These are phyloP conservation scores for Firmiana major DNA, from an alignment of 345 rosid species.

Conservation along the genomic window DNA sequence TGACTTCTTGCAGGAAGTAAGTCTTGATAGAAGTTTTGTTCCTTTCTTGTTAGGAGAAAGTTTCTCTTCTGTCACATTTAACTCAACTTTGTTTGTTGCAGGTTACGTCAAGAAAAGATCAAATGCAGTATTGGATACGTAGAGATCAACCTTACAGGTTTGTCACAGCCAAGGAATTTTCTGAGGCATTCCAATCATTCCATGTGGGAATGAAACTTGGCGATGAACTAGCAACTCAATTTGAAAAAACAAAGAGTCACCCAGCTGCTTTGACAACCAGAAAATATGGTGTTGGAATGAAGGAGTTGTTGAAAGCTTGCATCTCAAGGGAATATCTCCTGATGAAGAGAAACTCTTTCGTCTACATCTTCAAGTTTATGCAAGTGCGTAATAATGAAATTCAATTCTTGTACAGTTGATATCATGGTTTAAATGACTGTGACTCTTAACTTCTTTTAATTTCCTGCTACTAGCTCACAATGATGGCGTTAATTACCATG, in stretches of 20 bases:
- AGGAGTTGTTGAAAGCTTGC: slow-evolving; percentile 58
- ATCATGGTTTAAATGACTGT: neutral
- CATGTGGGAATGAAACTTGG: slow-evolving; percentile 44
- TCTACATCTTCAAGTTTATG: slow-evolving; percentile 56
- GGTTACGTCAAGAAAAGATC: slow-evolving; percentile 90
- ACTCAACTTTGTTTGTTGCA: slow-evolving; percentile 15
- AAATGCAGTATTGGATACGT: slow-evolving; percentile 64
- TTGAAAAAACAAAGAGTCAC: slow-evolving; percentile 54
- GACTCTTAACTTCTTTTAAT: slow-evolving; percentile 13
- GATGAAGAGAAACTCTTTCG: slow-evolving; percentile 75
- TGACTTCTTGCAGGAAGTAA: slow-evolving; percentile 83
- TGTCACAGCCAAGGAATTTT: slow-evolving; percentile 53
- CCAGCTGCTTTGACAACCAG: slow-evolving; percentile 66
- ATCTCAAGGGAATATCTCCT: slow-evolving; percentile 60
- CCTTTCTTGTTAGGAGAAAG: neutral
- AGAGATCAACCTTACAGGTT: slow-evolving; percentile 58
- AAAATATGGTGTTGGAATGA: slow-evolving; percentile 52
- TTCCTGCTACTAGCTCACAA: slow-evolving; percentile 30
- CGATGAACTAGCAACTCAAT: slow-evolving; percentile 54
- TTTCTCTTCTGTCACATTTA: neutral
- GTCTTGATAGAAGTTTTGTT: neutral
- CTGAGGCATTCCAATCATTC: slow-evolving; percentile 63
- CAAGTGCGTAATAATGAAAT: slow-evolving; percentile 41
- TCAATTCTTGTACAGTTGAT: neutral
- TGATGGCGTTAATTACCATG: slow-evolving; percentile 31